phyloP scores from a whole-genome alignment of 1,139 yeast species.

The Candida sanyaensis region DNA sequence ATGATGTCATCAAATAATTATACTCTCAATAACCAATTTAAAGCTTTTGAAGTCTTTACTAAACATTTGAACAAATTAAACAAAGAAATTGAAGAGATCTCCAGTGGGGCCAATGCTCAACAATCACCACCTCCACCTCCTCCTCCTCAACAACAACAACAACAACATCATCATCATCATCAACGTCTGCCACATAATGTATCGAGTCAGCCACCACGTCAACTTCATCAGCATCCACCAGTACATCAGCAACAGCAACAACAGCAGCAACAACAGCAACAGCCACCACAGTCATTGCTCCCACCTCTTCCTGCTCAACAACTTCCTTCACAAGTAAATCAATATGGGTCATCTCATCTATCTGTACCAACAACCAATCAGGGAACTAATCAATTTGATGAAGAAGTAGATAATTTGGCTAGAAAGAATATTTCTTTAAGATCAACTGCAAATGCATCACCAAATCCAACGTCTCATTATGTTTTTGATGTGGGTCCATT shows the following conservation, averaged over 20 bases:
- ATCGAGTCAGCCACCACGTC: constrained; percentile 9
- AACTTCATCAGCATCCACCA: constrained; percentile 4
- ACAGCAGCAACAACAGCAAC: constrained; percentile 8
- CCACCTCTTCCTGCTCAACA: constrained; percentile 3
- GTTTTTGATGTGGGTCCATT: constrained; percentile 18
- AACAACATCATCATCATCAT: constrained; percentile 6
- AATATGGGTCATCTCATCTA: not conserved
- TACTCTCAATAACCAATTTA: constrained; percentile 12
- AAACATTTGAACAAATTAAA: constrained; percentile 25
- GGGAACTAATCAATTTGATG: constrained; percentile 10
- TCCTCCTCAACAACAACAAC: constrained; percentile 9
- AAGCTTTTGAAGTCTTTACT: constrained; percentile 22
- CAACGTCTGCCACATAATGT: constrained; percentile 8
- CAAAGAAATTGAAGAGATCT: constrained; percentile 25
- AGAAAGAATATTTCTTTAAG: constrained; percentile 14
- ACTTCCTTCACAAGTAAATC: constrained; percentile 1
- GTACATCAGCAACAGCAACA: constrained; percentile 9
- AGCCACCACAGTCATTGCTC: constrained; percentile 5
- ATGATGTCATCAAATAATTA: not conserved
- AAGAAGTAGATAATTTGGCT: constrained; percentile 12
- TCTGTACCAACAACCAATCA: constrained; percentile 1
- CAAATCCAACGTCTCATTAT: constrained; percentile 18
- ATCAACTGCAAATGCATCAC: constrained; percentile 16
- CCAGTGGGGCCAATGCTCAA: constrained; percentile 3
- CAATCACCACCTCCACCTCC: constrained; percentile 8